These are phyloP conservation scores for Neurospora intermedia DNA, from an alignment of 495 filamentous ascomycete genomes.

Conservation along the genomic window DNA sequence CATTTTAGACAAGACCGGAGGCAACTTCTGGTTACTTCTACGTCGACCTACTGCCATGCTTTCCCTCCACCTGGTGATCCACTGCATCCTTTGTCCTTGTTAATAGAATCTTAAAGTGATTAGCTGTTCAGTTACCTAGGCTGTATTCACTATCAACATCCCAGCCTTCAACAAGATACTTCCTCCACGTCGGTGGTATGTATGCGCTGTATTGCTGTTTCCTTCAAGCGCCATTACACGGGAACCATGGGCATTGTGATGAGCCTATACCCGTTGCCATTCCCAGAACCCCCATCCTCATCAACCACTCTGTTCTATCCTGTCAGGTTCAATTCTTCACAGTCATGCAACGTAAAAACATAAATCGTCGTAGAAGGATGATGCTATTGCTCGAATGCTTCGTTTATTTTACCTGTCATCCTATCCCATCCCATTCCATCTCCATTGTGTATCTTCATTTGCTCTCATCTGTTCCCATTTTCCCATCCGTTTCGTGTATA, in stretches of 20 bases:
- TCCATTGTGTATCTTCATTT: not conserved
- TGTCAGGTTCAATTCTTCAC: not conserved
- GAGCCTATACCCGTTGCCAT: not conserved
- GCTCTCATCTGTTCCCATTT: not conserved
- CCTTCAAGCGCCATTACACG: too few relatives aligned
- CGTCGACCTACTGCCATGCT: not conserved
- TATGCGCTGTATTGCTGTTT: too few relatives aligned
- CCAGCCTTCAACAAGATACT: not conserved
- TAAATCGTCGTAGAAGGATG: not conserved
- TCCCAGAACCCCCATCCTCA: not conserved
- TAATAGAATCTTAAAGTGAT: too few relatives aligned
- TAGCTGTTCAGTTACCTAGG: not conserved
- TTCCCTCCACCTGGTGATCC: not conserved
- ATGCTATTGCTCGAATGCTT: not conserved
- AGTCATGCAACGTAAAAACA: not conserved
- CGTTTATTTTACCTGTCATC: not conserved
- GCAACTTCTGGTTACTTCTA: not conserved
- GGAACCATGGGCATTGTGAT: too few relatives aligned
- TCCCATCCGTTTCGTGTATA: not conserved
- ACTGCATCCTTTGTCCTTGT: not conserved
- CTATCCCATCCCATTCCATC: not conserved
- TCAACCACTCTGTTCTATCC: not conserved
- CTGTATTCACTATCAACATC: not conserved
- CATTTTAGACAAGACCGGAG: not conserved
- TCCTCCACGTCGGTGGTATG: too few relatives aligned